phyloP scores from a whole-genome alignment of 2,329 filamentous ascomycete species.

The Aspergillus eucalypticola region DNA sequence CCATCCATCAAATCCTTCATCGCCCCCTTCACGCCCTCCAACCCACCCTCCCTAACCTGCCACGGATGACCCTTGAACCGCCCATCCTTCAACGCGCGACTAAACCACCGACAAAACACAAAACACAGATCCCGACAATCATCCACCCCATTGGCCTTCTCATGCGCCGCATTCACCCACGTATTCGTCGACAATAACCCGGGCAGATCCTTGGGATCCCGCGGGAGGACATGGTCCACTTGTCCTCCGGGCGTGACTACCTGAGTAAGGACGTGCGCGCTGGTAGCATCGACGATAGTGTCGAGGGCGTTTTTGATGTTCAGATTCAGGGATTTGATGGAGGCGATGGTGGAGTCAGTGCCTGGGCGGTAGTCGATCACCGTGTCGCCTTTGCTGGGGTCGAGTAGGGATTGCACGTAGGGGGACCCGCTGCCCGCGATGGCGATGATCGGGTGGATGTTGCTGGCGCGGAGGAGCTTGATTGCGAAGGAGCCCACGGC shows the following conservation, averaged over 20 bases:
- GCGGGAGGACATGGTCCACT: conserved; percentile 14
- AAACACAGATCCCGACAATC: conserved; percentile 36
- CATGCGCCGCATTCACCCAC: conserved; percentile 9
- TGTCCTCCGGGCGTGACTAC: conserved; percentile 16
- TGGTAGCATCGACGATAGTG: conserved; percentile 5
- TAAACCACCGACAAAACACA: conserved; percentile 48
- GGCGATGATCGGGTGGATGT: conserved; percentile 64
- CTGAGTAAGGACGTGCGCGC: neutral
- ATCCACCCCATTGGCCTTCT: conserved; percentile 1
- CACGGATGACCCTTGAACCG: conserved; percentile 52
- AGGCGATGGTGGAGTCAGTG: conserved; percentile 54
- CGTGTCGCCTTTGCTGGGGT: conserved; percentile 56
- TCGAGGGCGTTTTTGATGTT: conserved; percentile 12
- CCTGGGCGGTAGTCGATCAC: conserved; percentile 64
- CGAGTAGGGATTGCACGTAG: conserved; percentile 56
- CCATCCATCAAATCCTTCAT: conserved; percentile 59
- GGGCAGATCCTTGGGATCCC: conserved; percentile 4
- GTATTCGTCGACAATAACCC: conserved; percentile 11
- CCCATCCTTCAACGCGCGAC: conserved; percentile 47
- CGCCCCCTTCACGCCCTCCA: conserved; percentile 55
- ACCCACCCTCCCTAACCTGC: conserved; percentile 53
- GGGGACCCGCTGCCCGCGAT: conserved; percentile 56
- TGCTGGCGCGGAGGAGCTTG: conserved; percentile 56
- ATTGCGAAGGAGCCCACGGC: conserved; percentile 61
- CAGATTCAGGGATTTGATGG: conserved; percentile 30